Base-by-base conservation (phyloP, 2,329 filamentous ascomycete genomes). In the Cladophialophora chaetospira region DNA sequence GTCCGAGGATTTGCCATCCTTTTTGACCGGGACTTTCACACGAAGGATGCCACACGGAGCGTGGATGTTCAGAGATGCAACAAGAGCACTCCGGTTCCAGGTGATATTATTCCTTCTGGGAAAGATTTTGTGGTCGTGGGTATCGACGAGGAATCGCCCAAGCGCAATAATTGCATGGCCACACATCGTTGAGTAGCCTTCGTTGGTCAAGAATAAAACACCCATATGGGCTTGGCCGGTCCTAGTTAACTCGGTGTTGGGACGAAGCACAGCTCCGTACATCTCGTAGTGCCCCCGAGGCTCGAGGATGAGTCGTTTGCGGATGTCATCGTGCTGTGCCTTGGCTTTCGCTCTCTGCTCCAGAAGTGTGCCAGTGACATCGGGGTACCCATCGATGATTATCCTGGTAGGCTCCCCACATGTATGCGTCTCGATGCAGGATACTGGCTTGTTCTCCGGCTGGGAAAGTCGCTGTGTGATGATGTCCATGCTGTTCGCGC, bases 121-220 rank as follows among this genome's bases (percentile, higher is more conserved):
- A 52, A 79, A 79, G 11, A 77, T 65, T 31, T 44, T 19, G 15
- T 63, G 21, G 52, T 77, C 74, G 52, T 74, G 67, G 2, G 70
- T 71, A 53, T 78, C 76, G 17, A 77, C 68, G 0, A 77, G 65
- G 48, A 74, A 76, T 3, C 75, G 69, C 1, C 77, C 77, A 10
- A 81, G 62, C 0, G 79, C 79, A 43, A 82, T 77, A 0, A 78
- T 80, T 2, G 77, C 78, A 62, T 81, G 79, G 3, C 79, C 79
- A 57, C 78, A 80, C 71, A 80, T 79, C 4, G 76, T 79, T 5
- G 75, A 78, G 47, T 75, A 80, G 0, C 76, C 77, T 3, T 76
- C 74, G 28, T 78, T 78, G 28, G 77, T 75, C 58, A 71, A 71
- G 65, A 80, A 80, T 2, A 81, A 61, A 1, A 77, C 75, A 3